Conservation (phyloP, 2,329 filamentous ascomycete species). For the Beauveria scarabaeidicola region DNA sequence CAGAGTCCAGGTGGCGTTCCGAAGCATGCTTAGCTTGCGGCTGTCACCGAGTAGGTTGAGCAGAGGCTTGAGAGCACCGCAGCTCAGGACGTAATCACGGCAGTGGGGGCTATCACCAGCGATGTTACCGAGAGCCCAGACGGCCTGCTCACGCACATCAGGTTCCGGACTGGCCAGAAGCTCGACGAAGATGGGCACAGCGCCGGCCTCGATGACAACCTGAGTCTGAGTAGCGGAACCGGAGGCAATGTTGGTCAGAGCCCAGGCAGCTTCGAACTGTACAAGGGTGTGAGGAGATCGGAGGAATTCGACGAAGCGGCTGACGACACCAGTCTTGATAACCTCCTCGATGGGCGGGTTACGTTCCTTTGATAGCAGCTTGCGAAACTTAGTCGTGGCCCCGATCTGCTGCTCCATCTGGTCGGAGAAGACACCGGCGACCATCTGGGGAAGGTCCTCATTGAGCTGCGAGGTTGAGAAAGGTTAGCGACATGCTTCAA, state of each 20-base stretch:
- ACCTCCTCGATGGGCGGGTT: conserved; percentile 99
- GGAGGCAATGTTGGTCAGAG: conserved; percentile 97
- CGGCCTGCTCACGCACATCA: conserved; percentile 94
- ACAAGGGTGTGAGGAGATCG: conserved; percentile 95
- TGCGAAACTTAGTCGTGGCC: conserved; percentile 96
- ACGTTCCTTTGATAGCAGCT: conserved; percentile 95
- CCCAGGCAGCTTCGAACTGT: conserved; percentile 98
- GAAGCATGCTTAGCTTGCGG: conserved; percentile 97
- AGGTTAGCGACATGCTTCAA: not conserved
- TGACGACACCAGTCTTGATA: conserved; percentile 97
- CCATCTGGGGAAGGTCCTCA: conserved; percentile 97
- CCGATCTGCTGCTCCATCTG: conserved; percentile 97
- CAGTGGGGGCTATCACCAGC: conserved; percentile 96
- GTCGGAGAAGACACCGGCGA: conserved; percentile 94
- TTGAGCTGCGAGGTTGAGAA: conserved; percentile 57
- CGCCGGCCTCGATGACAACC: conserved; percentile 96
- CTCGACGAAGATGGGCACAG: conserved; percentile 97
- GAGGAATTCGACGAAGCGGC: conserved; percentile 96
- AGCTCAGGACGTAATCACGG: conserved; percentile 90
- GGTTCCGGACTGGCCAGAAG: conserved; percentile 91
- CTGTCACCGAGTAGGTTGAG: conserved; percentile 88
- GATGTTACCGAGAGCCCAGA: conserved; percentile 98
- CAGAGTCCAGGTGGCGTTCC: conserved; percentile 97
- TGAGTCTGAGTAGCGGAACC: conserved; percentile 96
- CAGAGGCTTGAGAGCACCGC: conserved; percentile 83